Percentiles rank a stretch among this genome's conserved stretches.
These are phyloP conservation scores for Eimeria sp. DNA, from an alignment of 169 alveolate species.

Conservation along the genomic window DNA sequence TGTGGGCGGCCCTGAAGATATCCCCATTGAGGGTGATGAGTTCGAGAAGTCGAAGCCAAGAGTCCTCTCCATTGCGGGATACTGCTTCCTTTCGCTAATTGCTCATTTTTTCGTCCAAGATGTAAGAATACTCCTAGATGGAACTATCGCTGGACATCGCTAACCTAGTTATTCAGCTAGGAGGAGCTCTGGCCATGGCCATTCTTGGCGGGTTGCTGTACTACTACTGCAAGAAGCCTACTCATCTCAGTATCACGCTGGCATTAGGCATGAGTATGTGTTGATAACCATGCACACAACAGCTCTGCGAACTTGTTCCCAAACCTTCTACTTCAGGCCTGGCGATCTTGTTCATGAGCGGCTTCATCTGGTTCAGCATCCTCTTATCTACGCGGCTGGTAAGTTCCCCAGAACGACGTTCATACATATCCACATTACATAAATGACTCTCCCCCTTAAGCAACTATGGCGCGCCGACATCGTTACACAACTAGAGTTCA, in stretches of 20 bases:
- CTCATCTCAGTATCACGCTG: conserved; percentile 78
- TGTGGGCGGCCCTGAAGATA: conserved; percentile 75
- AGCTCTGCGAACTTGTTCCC: neutral
- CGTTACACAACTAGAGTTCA: conserved; percentile 76
- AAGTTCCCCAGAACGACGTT: neutral
- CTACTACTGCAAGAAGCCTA: conserved; percentile 73
- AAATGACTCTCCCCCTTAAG: neutral
- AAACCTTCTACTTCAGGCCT: conserved; percentile 36
- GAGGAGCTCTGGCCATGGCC: conserved; percentile 77
- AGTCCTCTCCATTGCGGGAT: conserved; percentile 53
- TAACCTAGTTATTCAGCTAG: conserved; percentile 16
- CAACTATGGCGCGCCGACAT: conserved; percentile 79
- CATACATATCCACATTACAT: neutral
- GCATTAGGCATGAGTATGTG: conserved; percentile 75
- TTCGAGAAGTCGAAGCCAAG: conserved; percentile 78
- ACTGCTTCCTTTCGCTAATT: conserved; percentile 59
- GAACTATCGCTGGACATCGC: neutral
- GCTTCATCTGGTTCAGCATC: conserved; percentile 78
- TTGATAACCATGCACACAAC: neutral
- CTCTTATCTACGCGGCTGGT: conserved; percentile 59
- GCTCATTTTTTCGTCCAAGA: conserved; percentile 81
- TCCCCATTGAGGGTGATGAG: conserved; percentile 81
- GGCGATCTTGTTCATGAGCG: conserved; percentile 76
- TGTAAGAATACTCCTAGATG: neutral
- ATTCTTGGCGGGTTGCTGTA: conserved; percentile 74